phyloP scores from a whole-genome alignment of 2,329 filamentous ascomycete species.

The Colletotrichum costaricense region DNA sequence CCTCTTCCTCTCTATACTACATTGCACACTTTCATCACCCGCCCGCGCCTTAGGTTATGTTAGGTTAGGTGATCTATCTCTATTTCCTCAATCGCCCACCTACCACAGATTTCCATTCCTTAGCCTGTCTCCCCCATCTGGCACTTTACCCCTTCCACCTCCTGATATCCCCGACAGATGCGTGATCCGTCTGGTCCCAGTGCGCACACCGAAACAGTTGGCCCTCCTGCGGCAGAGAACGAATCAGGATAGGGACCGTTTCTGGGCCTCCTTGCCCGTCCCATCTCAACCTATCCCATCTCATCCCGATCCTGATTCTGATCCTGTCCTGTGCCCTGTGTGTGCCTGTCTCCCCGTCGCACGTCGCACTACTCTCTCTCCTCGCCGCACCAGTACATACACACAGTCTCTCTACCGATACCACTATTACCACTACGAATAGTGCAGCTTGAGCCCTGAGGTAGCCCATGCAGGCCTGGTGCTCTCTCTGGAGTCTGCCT shows the following conservation, averaged over 20 bases:
- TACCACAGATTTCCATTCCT: constrained; percentile 19
- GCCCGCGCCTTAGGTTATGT: neutral
- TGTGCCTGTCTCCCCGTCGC: neutral
- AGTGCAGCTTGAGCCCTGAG: neutral
- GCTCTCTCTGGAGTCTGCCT: neutral
- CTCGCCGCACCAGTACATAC: neutral
- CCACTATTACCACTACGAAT: no score
- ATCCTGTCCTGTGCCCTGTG: constrained; percentile 1
- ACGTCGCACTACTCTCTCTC: neutral
- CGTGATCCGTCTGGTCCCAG: constrained; percentile 45
- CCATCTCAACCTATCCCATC: constrained; percentile 30
- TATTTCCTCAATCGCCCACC: neutral
- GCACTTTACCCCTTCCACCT: constrained; percentile 27
- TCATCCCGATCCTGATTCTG: constrained; percentile 11
- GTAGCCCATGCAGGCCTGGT: neutral
- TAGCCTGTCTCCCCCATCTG: constrained; percentile 45
- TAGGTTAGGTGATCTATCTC: neutral
- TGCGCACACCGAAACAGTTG: constrained; percentile 45
- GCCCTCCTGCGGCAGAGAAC: constrained; percentile 46
- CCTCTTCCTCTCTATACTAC: neutral
- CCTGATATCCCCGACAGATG: constrained; percentile 44
- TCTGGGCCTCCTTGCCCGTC: constrained; percentile 36
- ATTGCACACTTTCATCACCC: neutral
- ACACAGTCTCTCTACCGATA: neutral
- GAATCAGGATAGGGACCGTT: constrained; percentile 46